Evolutionary conservation across 2,329 filamentous ascomycete species (phyloP).

Genomic region (Nigrospora oryzae): DNA sequence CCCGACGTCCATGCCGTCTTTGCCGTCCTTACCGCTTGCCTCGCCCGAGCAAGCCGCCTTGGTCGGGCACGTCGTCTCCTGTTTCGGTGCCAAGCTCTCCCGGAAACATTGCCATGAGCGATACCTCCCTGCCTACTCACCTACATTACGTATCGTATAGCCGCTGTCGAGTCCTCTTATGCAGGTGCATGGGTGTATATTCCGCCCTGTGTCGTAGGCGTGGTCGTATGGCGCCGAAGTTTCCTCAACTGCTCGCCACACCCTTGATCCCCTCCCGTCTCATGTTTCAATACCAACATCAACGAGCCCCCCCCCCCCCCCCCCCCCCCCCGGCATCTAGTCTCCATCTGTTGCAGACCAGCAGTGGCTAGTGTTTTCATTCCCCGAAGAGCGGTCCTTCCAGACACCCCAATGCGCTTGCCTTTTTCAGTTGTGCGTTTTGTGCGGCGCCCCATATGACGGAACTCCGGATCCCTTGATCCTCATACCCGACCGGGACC

Average conservation of each 20-base stretch:
- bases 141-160: neutral
- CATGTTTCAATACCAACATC: neutral
- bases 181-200: too few relatives aligned
- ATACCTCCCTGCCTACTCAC: neutral
- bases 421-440: too few relatives aligned
- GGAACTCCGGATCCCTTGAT: too few relatives aligned
- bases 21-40: neutral
- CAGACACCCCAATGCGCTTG: too few relatives aligned
- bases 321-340: too few relatives aligned
- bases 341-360: neutral
- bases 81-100: neutral
- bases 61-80: neutral
- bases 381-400: too few relatives aligned
- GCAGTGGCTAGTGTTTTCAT: neutral
- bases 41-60: neutral
- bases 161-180: too few relatives aligned
- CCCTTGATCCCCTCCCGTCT: neutral
- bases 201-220: too few relatives aligned
- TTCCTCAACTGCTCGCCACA: neutral
- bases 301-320: neutral
- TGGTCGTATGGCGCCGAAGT: too few relatives aligned
- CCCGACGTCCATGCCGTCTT: neutral
- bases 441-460: too few relatives aligned
- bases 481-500: too few relatives aligned
- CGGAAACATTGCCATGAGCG: conserved; percentile 1